A percentile compares a stretch with the other conserved stretches of the same genome.
Conservation (phyloP, 352 stramenopile genomes). For the Phytophthora fragariaefolia region DNA sequence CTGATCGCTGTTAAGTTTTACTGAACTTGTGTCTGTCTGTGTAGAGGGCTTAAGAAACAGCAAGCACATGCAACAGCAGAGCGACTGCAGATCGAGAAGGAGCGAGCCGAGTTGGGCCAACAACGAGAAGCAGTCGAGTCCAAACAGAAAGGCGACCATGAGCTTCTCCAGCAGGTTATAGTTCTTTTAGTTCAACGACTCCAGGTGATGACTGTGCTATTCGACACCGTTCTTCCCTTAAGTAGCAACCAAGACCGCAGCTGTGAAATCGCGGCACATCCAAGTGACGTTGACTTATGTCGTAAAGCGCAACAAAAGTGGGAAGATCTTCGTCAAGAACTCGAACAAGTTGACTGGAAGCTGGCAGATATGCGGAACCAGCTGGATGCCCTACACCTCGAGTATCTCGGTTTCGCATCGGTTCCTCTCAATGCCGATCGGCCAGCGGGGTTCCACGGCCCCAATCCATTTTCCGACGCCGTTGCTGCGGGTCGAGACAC, state of each 20-base stretch:
- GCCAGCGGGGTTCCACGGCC: conserved; percentile 24
- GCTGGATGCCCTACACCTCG: conserved; percentile 57
- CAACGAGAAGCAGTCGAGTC: conserved; percentile 11
- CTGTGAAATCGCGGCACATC: not conserved
- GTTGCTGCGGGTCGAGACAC: conserved; percentile 66
- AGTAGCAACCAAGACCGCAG: not conserved
- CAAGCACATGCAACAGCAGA: conserved; percentile 42
- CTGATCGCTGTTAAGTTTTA: no score
- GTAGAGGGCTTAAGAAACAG: conserved; percentile 53
- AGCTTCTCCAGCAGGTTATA: conserved; percentile 57
- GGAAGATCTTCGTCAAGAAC: conserved; percentile 47
- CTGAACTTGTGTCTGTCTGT: not conserved
- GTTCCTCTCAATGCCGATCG: not conserved
- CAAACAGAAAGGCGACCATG: conserved; percentile 49
- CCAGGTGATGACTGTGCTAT: conserved; percentile 50
- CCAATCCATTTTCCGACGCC: conserved; percentile 74
- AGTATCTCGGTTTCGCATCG: conserved; percentile 24
- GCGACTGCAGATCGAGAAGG: conserved; percentile 39
- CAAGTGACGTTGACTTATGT: conserved; percentile 53
- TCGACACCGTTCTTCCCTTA: conserved; percentile 41
- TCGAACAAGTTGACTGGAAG: conserved; percentile 74
- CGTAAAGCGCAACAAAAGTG: conserved; percentile 51
- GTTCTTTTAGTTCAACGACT: conserved; percentile 49
- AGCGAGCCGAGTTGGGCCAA: conserved; percentile 29
- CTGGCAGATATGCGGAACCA: conserved; percentile 61